Conservation (phyloP, 192 early-diverging fungal genomes). For the Dissophora ornata region DNA sequence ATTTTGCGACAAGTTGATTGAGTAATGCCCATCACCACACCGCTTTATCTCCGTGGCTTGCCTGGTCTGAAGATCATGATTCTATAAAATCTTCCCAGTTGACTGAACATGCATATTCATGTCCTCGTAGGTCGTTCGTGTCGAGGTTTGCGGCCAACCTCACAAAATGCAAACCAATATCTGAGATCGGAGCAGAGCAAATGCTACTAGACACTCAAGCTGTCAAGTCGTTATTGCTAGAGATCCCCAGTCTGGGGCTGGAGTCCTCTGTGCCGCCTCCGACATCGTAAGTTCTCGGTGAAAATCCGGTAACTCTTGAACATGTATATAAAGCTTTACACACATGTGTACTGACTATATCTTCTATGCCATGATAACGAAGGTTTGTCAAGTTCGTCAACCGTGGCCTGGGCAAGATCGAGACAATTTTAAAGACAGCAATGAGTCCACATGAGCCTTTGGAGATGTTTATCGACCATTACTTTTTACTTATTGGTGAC, state of each 20-base stretch:
- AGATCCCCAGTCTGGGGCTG: constrained; percentile 74
- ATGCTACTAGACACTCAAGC: constrained; percentile 95
- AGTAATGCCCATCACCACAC: constrained; percentile 70
- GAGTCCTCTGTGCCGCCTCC: constrained; percentile 66
- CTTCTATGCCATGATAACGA: no score
- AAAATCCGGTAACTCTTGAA: no score
- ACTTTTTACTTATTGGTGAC: constrained; percentile 86
- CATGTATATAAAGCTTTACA: no score
- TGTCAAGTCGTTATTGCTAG: constrained; percentile 83
- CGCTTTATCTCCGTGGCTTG: no score
- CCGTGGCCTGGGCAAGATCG: constrained; percentile 81
- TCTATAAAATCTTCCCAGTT: no score
- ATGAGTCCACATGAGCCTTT: constrained; percentile 86
- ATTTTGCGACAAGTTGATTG: constrained; percentile 93
- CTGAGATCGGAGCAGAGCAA: constrained; percentile 97
- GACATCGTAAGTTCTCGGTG: constrained; percentile 65
- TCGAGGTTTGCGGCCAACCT: constrained; percentile 77
- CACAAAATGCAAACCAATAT: constrained; percentile 81
- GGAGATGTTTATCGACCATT: constrained; percentile 89
- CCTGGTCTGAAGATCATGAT: no score
- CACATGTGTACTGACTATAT: no score
- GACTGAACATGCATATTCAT: no score
- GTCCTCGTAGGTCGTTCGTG: constrained; percentile 83
- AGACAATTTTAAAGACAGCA: constrained; percentile 90
- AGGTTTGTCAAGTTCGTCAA: constrained; percentile 90